A percentile compares a stretch with the other conserved stretches of the same genome.
Conservation (phyloP, 2,329 filamentous ascomycete genomes). For the Phaeomoniella chlamydospora region DNA sequence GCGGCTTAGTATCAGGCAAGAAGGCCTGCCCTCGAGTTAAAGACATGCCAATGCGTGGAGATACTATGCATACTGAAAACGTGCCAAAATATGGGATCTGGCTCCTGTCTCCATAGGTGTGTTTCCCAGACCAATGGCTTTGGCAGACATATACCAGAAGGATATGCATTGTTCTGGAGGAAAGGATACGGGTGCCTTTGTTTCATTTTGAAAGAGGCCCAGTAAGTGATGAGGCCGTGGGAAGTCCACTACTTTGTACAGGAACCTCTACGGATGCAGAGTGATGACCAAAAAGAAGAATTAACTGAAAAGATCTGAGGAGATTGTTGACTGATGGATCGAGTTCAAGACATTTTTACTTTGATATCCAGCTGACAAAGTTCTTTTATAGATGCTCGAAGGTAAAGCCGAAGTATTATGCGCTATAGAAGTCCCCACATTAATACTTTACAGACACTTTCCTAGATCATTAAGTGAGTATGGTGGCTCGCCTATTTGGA, state of each 20-base stretch:
- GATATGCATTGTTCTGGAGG: too few species aligned
- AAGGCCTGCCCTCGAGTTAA: constrained; percentile 2
- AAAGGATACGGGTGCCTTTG: too few species aligned
- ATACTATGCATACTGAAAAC: constrained; percentile 7
- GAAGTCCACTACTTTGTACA: not conserved
- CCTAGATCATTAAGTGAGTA: too few species aligned
- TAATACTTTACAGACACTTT: too few species aligned
- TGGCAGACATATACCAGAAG: constrained; percentile 7
- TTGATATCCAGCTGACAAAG: too few species aligned
- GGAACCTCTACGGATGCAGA: not conserved
- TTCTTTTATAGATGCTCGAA: too few species aligned
- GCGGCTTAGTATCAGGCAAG: constrained; percentile 5
- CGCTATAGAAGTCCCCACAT: too few species aligned
- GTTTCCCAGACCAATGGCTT: constrained; percentile 10
- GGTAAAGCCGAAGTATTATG: too few species aligned
- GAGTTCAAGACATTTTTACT: not conserved
- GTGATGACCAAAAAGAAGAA: not conserved
- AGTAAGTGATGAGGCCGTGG: not conserved
- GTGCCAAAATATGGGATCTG: constrained; percentile 7
- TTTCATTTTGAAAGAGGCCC: not conserved
- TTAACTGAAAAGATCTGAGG: constrained; percentile 3
- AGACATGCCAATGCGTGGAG: constrained; percentile 3
- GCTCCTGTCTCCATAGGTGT: constrained; percentile 4
- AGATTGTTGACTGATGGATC: not conserved
- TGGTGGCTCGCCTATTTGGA: too few species aligned